Conservation (phyloP, 176 grass and related monocot genomes). For the Rhynchospora tenuis region DNA sequence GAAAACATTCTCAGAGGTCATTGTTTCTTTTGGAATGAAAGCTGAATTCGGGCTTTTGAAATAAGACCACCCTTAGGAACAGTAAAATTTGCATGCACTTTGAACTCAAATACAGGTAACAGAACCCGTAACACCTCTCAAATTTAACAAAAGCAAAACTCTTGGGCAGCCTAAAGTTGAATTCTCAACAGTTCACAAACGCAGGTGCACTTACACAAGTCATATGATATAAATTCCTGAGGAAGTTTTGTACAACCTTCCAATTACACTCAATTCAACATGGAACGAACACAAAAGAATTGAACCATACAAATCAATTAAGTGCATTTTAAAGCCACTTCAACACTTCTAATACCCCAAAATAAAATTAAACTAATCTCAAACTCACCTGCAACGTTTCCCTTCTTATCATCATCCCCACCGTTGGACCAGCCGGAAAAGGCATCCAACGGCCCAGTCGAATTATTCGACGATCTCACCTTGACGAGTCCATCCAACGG, state of each 20-base stretch:
- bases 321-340: neutral
- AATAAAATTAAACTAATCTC: neutral
- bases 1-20: neutral
- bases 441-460: slow-evolving; percentile 28
- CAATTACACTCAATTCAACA: neutral
- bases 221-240: neutral
- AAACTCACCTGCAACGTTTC: slow-evolving; percentile 26
- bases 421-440: slow-evolving; percentile 64
- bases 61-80: neutral
- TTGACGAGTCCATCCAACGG: neutral
- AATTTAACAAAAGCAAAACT: neutral
- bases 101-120: neutral
- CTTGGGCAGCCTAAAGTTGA: neutral
- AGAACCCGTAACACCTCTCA: neutral
- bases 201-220: neutral
- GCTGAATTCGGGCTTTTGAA: neutral
- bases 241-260: neutral
- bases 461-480: neutral
- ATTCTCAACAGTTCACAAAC: neutral
- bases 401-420: neutral
- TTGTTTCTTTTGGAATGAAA: neutral
- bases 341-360: neutral
- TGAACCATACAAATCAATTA: neutral
- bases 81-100: neutral
- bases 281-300: neutral